These are phyloP conservation scores for Candida multigemmis DNA, from an alignment of 805 yeast species.

Conservation along the genomic window DNA sequence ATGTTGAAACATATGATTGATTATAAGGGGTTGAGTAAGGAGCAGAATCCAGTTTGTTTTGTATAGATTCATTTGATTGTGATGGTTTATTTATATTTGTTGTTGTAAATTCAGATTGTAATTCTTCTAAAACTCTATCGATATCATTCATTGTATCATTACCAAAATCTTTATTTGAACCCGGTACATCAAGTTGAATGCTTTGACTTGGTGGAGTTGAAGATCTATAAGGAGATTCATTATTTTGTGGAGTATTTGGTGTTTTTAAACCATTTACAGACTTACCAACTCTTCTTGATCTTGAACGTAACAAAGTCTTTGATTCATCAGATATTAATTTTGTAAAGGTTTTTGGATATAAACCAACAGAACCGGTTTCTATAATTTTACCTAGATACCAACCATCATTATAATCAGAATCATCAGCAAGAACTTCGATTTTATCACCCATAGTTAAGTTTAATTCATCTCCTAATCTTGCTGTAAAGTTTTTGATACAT, in stretches of 20 bases:
- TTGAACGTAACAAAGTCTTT: slow-evolving; percentile 24
- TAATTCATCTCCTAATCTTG: slow-evolving; percentile 86
- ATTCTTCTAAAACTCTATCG: slow-evolving; percentile 62
- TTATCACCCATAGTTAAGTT: slow-evolving; percentile 74
- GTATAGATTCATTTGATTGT: neutral
- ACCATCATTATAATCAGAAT: slow-evolving; percentile 88
- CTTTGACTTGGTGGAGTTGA: slow-evolving; percentile 1
- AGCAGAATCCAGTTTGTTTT: neutral
- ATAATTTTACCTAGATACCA: slow-evolving; percentile 92
- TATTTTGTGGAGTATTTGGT: neutral
- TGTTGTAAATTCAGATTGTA: slow-evolving; percentile 23
- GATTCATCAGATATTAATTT: slow-evolving; percentile 28
- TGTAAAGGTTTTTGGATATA: slow-evolving; percentile 88
- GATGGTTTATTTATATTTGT: slow-evolving; percentile 2
- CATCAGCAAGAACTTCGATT: slow-evolving; percentile 85
- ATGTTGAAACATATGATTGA: slow-evolving; percentile 1
- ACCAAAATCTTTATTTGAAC: slow-evolving; percentile 11
- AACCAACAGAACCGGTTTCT: slow-evolving; percentile 65
- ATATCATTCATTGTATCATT: slow-evolving; percentile 59
- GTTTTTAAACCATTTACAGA: slow-evolving; percentile 4
- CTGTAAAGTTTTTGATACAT: slow-evolving; percentile 80
- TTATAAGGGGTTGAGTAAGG: slow-evolving; percentile 2
- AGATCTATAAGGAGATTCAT: neutral
- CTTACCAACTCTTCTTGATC: slow-evolving; percentile 38
- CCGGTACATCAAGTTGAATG: slow-evolving; percentile 1